These are phyloP conservation scores for Cyclotella sp. DNA, from an alignment of 108 stramenopile genomes.

Conservation along the genomic window DNA sequence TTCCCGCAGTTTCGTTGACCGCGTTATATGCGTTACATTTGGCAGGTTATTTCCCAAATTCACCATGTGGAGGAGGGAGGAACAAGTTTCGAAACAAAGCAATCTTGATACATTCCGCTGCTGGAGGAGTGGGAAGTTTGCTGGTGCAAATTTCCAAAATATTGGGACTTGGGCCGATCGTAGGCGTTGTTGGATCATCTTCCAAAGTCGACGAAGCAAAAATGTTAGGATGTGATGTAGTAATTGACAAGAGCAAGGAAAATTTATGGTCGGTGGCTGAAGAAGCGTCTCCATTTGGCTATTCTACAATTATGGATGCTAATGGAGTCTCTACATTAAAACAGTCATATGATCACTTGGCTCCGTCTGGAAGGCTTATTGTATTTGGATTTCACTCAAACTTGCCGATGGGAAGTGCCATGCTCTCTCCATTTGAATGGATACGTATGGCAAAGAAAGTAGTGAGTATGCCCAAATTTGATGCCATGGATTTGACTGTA, in stretches of 20 bases:
- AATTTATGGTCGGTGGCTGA: conserved; percentile 63
- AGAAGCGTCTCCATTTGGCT: conserved; percentile 58
- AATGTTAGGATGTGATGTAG: conserved; percentile 77
- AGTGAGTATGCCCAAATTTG: conserved; percentile 82
- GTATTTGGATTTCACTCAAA: conserved; percentile 93
- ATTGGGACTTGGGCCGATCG: conserved; percentile 70
- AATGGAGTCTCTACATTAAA: conserved; percentile 87
- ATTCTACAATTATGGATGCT: conserved; percentile 81
- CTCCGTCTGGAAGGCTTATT: conserved; percentile 78
- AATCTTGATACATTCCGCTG: conserved; percentile 89
- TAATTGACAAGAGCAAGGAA: conserved; percentile 78
- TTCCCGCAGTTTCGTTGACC: conserved; percentile 87
- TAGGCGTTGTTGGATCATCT: conserved; percentile 84
- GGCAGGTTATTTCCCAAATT: conserved; percentile 67
- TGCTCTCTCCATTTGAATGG: conserved; percentile 82
- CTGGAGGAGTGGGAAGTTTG: conserved; percentile 89
- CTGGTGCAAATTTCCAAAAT: conserved; percentile 87
- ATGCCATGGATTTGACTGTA: conserved; percentile 83
- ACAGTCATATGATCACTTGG: conserved; percentile 81
- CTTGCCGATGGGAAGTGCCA: conserved; percentile 72
- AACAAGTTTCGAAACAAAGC: conserved; percentile 63
- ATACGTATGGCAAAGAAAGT: conserved; percentile 71
- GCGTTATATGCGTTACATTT: conserved; percentile 83
- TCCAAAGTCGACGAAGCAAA: conserved; percentile 77
- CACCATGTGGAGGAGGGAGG: conserved; percentile 12